Conservation (phyloP, 2,329 filamentous ascomycete species). For the Sporothrix curviconia region DNA sequence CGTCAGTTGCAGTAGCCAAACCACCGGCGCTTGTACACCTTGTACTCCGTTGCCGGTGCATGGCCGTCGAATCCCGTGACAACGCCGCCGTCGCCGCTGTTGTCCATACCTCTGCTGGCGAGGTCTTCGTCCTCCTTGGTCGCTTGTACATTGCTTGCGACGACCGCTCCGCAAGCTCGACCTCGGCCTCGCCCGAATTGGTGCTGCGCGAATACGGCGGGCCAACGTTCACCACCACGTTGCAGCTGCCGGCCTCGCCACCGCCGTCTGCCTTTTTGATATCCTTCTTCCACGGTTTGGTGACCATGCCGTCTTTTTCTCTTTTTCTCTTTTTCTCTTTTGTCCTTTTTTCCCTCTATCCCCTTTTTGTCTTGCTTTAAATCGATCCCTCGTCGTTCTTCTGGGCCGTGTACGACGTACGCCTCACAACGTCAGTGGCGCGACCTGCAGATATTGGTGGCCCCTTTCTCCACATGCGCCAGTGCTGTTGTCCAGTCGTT, state of each 20-base stretch:
- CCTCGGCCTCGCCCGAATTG: background rate
- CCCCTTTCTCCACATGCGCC: background rate
- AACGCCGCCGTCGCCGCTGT: background rate
- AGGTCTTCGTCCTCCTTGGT: background rate
- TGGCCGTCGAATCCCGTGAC: background rate
- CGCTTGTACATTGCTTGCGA: background rate
- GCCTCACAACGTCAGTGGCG: background rate
- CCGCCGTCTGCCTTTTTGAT: background rate
- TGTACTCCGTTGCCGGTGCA: conserved; percentile 21
- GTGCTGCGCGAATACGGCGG: background rate
- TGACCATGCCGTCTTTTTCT: background rate
- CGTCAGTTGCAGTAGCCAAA: conserved; percentile 78
- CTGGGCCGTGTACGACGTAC: background rate
- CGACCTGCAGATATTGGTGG: background rate
- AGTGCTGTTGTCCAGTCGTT: background rate
- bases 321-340: too few relatives aligned
- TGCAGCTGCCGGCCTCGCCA: background rate
- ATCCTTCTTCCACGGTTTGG: conserved; percentile 2
- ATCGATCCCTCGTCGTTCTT: too few relatives aligned
- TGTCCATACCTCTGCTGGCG: background rate
- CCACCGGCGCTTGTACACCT: conserved; percentile 74
- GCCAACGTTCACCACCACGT: background rate
- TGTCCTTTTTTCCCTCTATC: background rate
- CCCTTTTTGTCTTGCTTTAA: too few relatives aligned
- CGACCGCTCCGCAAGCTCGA: conserved; percentile 7